Conservation (phyloP, 2,329 filamentous ascomycete genomes). For the Paracoccidioides brasiliensis region DNA sequence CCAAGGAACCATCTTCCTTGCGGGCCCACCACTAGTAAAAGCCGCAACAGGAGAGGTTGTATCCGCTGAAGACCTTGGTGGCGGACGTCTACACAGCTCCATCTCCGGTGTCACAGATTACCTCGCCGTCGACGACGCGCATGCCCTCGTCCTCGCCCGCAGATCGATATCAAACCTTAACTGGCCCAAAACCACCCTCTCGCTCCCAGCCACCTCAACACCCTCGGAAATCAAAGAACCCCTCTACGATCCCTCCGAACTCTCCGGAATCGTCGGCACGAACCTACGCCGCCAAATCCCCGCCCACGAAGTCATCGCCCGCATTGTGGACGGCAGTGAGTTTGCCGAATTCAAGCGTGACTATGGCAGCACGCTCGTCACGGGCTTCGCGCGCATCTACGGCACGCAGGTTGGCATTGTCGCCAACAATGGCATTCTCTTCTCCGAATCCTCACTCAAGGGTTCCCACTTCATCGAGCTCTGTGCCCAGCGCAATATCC, state of each 20-base stretch:
- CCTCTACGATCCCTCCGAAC: conserved; percentile 63
- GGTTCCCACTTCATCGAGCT: conserved; percentile 96
- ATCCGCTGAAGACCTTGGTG: conserved; percentile 78
- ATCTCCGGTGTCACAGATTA: conserved; percentile 93
- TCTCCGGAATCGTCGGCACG: conserved; percentile 77
- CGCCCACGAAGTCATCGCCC: conserved; percentile 80
- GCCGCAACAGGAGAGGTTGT: conserved; percentile 91
- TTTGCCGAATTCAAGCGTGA: conserved; percentile 92
- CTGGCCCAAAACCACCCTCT: conserved; percentile 49
- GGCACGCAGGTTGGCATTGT: conserved; percentile 85
- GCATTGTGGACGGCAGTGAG: conserved; percentile 78
- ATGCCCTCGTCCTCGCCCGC: conserved; percentile 74
- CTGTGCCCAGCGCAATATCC: conserved; percentile 78
- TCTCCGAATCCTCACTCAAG: conserved; percentile 79
- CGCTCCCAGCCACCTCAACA: conserved; percentile 18
- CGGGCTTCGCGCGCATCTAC: conserved; percentile 81
- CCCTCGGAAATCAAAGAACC: conserved; percentile 51
- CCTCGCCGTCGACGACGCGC: conserved; percentile 83
- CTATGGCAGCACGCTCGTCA: conserved; percentile 81
- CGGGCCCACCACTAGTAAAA: conserved; percentile 86
- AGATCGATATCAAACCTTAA: conserved; percentile 81
- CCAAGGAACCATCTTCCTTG: conserved; percentile 95
- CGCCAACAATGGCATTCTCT: conserved; percentile 91
- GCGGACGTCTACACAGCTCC: conserved; percentile 77
- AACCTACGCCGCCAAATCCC: conserved; percentile 78